phyloP scores from a whole-genome alignment of 371 early-diverging fungal species.

The Fennellomyces sp. region DNA sequence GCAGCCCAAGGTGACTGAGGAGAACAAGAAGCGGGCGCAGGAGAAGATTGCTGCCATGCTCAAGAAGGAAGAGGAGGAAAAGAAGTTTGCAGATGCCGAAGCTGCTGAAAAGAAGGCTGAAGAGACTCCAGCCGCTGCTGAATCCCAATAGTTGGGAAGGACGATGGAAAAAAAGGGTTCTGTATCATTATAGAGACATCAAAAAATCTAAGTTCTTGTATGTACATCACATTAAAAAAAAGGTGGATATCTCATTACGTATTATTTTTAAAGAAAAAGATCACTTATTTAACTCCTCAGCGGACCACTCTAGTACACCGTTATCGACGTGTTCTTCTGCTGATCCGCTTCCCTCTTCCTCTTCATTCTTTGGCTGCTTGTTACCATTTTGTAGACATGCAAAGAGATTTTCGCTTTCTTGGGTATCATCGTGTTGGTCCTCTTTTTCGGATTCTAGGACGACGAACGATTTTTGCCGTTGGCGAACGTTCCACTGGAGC shows the following conservation, averaged over 20 bases:
- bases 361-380: background rate
- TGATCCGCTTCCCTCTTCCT: background rate
- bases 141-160: background rate
- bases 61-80: background rate
- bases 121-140: background rate
- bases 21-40: slow-evolving; percentile 88
- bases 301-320: background rate
- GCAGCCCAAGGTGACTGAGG: slow-evolving; percentile 79
- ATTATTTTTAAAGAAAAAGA: background rate
- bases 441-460: slow-evolving; percentile 7
- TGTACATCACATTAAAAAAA: background rate
- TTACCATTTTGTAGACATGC: background rate
- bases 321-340: background rate
- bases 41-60: slow-evolving; percentile 54
- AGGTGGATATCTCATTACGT: background rate
- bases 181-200: no score
- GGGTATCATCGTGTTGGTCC: background rate
- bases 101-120: slow-evolving; percentile 4
- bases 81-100: background rate
- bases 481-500: slow-evolving; percentile 84
- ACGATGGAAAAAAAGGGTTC: no score
- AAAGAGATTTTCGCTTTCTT: background rate
- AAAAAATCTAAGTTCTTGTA: no score
- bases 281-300: no score
- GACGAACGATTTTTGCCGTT: slow-evolving; percentile 49